phyloP scores from a whole-genome alignment of 257 asterid species.

The Echium plantagineum region DNA sequence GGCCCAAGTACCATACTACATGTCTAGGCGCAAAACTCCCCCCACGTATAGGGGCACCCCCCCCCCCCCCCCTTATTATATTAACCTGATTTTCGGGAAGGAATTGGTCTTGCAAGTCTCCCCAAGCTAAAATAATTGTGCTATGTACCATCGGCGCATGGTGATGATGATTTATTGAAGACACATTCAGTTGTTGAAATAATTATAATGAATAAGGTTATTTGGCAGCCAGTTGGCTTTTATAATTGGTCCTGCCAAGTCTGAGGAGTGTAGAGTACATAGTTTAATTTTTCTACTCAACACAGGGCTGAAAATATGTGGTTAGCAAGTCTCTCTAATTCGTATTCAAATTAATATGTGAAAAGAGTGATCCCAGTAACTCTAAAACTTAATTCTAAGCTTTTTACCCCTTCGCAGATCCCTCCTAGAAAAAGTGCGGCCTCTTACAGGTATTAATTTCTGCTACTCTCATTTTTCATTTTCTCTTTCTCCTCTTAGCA shows the following conservation, averaged over 20 bases:
- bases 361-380: neutral
- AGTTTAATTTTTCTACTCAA: neutral
- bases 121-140: no score
- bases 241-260: neutral
- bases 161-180: neutral
- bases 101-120: no score
- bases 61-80: no score
- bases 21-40: no score
- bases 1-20: no score
- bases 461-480: conserved; percentile 6
- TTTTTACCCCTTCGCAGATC: conserved; percentile 43
- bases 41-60: no score
- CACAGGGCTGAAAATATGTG: neutral
- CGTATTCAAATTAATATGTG: neutral
- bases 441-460: conserved; percentile 69
- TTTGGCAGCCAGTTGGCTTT: neutral
- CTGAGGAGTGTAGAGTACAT: neutral
- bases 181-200: no score
- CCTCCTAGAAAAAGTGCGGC: conserved; percentile 93
- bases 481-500: neutral
- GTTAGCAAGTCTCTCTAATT: neutral
- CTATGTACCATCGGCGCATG: neutral
- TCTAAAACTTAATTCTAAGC: conserved; percentile 5
- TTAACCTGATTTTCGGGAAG: no score
- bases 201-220: neutral